Conservation (phyloP, 805 yeast genomes). For the Kuraishia ogatae region DNA sequence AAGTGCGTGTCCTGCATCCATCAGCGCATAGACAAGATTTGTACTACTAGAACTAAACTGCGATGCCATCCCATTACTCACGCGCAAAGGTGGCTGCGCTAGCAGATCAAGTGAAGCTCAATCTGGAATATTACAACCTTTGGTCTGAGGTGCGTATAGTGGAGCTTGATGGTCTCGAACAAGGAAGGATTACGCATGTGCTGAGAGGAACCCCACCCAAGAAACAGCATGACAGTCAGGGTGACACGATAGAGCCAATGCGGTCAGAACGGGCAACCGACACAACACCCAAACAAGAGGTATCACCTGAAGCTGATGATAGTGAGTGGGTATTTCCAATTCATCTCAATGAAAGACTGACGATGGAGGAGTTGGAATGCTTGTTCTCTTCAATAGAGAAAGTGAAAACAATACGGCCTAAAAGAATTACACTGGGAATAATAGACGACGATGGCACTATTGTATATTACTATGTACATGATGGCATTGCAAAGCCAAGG, state of each 20-base stretch:
- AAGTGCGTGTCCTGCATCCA: no score
- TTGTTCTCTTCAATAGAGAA: conserved; percentile 26
- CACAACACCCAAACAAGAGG: no score
- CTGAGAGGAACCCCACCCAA: conserved; percentile 3
- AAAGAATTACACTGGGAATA: conserved; percentile 43
- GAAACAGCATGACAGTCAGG: neutral
- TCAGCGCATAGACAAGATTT: no score
- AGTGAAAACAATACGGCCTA: conserved; percentile 21
- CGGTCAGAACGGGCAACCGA: neutral
- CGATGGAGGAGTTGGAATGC: conserved; percentile 27
- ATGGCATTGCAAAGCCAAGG: conserved; percentile 58
- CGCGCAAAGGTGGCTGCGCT: neutral
- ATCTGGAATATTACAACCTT: conserved; percentile 33
- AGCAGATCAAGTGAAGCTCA: conserved; percentile 20
- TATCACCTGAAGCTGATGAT: conserved; percentile 10
- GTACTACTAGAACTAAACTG: neutral
- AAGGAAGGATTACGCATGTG: neutral
- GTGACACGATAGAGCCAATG: neutral
- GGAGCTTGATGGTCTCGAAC: neutral
- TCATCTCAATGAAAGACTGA: conserved; percentile 17
- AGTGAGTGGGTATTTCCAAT: conserved; percentile 39
- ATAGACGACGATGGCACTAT: conserved; percentile 61
- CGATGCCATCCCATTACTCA: neutral
- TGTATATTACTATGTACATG: conserved; percentile 60
- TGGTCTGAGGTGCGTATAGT: conserved; percentile 30